Evolutionary conservation across 108 stramenopile species (phyloP), one percentile per base, ranked within the genome.

Genomic region (Nannochloropsis gaditana): DNA sequence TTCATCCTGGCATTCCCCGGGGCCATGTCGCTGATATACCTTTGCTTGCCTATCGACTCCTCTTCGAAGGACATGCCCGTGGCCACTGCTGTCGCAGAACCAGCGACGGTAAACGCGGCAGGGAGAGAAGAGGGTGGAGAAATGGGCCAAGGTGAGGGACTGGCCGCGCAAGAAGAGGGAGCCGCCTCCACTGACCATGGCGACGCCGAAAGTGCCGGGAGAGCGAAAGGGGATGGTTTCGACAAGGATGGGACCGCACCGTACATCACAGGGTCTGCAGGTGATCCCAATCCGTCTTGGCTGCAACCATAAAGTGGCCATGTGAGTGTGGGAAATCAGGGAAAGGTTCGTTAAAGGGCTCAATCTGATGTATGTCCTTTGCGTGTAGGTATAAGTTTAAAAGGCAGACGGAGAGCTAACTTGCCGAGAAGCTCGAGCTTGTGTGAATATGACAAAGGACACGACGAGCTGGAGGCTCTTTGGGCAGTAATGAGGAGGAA

Each of bases 21-120:
- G 59, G 59, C n/a, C 19, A n/a, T 73, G 19, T 73, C 59, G n/a
- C n/a, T 73, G 59, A 73, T 73, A n/a, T 73, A 73, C 59, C 59
- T 73, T 73, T 15, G 59, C n/a, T n/a, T 73, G 15, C 19, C n/a
- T 73, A n/a, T n/a, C n/a, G 15, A 15, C 4, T 73, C 59, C 59
- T 73, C 59, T 15, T 73, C 59, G 3, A 73, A 1, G 59, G 59
- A 73, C 19, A 73, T 73, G 59, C 59, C 59, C 59, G 59, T 73
- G 59, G 59, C n/a, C 2, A 2, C 59, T 5, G 0, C 59, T 6
- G 6, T 5, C 4, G 59, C 19, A 8, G 59, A n/a, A 73, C 15
- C 59, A n/a, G 59, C 59, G 15, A n/a, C 59, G 31, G 31, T 31
- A 31, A 31, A n/a, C 59, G 59, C 15, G 6, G 59, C 15, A 73